Evolutionary conservation across 1,139 yeast species (phyloP).

Genomic region (Sugiyamaella grinbergsii): DNA sequence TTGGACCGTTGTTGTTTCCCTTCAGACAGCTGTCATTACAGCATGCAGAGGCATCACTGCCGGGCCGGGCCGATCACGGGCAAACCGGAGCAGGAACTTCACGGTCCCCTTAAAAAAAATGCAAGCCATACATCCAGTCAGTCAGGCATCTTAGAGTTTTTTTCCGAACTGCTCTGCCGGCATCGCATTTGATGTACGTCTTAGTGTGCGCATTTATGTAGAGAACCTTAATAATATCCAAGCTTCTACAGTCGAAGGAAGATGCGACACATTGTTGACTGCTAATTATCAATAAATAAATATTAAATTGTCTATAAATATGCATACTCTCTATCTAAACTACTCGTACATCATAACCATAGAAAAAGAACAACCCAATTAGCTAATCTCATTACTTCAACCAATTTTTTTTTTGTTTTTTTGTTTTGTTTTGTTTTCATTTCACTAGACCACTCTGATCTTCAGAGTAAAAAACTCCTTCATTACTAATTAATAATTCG

Average conservation of each 20-base stretch:
- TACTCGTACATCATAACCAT: constrained; percentile 7
- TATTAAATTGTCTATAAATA: constrained; percentile 1
- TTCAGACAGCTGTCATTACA: no score
- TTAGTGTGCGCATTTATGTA: not conserved
- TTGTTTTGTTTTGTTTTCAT: no score
- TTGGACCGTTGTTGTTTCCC: no score
- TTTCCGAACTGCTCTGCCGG: not conserved
- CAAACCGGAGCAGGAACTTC: not conserved
- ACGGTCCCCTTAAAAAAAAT: no score
- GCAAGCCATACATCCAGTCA: no score
- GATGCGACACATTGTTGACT: no score
- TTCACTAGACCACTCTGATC: constrained; percentile 15
- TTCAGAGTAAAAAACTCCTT: constrained; percentile 15
- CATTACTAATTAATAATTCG: constrained; percentile 11
- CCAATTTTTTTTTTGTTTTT: no score
- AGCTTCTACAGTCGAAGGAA: no score
- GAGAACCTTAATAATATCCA: no score
- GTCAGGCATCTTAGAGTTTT: no score
- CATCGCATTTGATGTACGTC: not conserved
- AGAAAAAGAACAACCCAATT: not conserved
- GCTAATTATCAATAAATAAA: no score
- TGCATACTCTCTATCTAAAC: not conserved
- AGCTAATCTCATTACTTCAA: not conserved
- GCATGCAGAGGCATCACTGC: no score
- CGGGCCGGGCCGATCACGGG: not conserved